Percentiles rank a stretch among this genome's conserved stretches.
phyloP scores from a whole-genome alignment of 768 basidiomycete species.

The Lactarius vividus region DNA sequence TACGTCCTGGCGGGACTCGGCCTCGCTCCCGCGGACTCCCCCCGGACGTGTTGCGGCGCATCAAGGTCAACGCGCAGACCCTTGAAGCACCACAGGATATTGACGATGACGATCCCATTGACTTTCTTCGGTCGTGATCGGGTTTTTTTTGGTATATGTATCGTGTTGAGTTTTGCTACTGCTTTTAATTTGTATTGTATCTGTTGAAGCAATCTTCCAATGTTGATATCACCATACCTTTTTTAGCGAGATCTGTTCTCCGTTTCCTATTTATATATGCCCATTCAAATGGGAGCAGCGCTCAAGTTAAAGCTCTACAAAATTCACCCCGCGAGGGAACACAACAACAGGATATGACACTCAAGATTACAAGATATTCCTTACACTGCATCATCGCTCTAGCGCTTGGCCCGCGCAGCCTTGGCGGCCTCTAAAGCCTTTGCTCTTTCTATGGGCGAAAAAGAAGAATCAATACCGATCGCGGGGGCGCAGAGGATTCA shows the following conservation, averaged over 20 bases:
- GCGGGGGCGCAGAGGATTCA: neutral
- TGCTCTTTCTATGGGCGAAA: conserved; percentile 6
- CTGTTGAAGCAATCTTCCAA: neutral
- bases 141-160: neutral
- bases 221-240: neutral
- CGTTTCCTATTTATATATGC: neutral
- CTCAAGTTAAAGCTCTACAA: conserved; percentile 7
- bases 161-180: neutral
- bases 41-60: conserved; percentile 9
- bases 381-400: neutral
- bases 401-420: conserved; percentile 16
- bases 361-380: neutral
- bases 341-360: neutral
- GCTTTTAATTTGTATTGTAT: neutral
- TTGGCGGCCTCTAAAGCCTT: conserved; percentile 16
- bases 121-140: conserved; percentile 18
- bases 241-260: neutral
- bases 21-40: conserved; percentile 12
- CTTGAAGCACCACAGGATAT: neutral
- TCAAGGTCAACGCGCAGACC: conserved; percentile 8
- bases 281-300: neutral
- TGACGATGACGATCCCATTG: conserved; percentile 23
- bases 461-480: neutral
- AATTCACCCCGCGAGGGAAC: neutral
- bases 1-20: neutral